These are phyloP conservation scores for Iberis pinnata DNA, from an alignment of 345 rosid species.

Conservation along the genomic window DNA sequence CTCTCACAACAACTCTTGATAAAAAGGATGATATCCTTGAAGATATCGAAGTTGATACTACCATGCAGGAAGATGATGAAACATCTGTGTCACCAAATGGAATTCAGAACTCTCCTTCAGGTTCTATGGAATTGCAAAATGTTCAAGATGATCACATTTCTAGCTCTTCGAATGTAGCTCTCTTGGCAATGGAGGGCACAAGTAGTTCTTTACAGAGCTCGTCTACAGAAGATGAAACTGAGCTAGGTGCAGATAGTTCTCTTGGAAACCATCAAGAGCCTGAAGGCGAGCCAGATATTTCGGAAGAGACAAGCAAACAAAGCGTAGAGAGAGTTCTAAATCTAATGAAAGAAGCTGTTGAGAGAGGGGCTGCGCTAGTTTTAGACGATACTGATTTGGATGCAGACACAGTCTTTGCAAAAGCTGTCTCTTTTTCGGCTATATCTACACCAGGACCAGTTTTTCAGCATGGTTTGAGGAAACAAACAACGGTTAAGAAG, in stretches of 20 bases:
- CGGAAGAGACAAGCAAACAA: slow-evolving; percentile 22
- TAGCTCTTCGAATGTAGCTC: not conserved
- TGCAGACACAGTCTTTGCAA: slow-evolving; percentile 52
- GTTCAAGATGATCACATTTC: slow-evolving; percentile 21
- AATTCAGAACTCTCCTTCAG: slow-evolving; percentile 7
- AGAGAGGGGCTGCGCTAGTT: slow-evolving; percentile 54
- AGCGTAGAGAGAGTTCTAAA: slow-evolving; percentile 37
- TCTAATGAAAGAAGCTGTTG: slow-evolving; percentile 64
- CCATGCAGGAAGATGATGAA: slow-evolving; percentile 31
- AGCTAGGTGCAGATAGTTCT: slow-evolving; percentile 1
- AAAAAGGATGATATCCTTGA: slow-evolving; percentile 23
- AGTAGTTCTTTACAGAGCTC: slow-evolving; percentile 7
- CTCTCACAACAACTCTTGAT: slow-evolving; percentile 31
- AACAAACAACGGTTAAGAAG: slow-evolving; percentile 29
- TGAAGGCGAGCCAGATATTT: slow-evolving; percentile 23
- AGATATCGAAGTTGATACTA: slow-evolving; percentile 24
- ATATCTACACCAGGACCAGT: slow-evolving; percentile 58
- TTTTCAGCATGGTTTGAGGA: slow-evolving; percentile 39
- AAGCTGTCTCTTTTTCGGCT: slow-evolving; percentile 46
- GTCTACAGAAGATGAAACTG: slow-evolving; percentile 11
- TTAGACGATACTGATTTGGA: slow-evolving; percentile 45
- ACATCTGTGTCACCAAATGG: slow-evolving; percentile 14
- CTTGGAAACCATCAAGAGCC: slow-evolving; percentile 12
- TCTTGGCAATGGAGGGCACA: not conserved
- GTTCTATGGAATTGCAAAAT: slow-evolving; percentile 20